Evolutionary conservation across 495 filamentous ascomycete genomes (phyloP), one percentile per base, ranked within the genome.

Genomic region (Penicillium subrubescens): DNA sequence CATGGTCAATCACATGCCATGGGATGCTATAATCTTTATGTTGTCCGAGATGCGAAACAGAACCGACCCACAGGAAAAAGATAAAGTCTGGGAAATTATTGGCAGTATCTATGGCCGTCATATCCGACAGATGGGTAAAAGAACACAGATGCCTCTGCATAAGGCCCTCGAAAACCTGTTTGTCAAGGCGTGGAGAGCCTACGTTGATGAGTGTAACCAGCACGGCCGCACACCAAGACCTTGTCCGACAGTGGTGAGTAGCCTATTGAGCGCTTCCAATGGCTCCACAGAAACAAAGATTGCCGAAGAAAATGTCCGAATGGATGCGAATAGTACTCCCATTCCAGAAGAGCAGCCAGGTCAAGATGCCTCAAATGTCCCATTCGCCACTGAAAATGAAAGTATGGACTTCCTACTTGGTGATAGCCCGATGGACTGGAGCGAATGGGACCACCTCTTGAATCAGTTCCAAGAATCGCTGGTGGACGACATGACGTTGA

Each of bases 11-110:
- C 71, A 81, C 56, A 76, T 81, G 63, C 79, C 75, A 6, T 78
- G 77, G 71, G 75, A 79, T 27, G 77, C 79, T 15, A 69, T 83
- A 15, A 79, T 83, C 2, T 74, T 75, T 48, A 73, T 82, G 61
- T 51, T 82, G 4, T 75, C 73, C 15, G 79, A 79, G 29, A 68
- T 83, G 50, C 73, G 71, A n/a, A 55, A 66, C 27, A 72, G 77
- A 14, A 59, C 58, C 2, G 67, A 70, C 19, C 73, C 70, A 6
- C 59, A 67, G 21, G 71, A 78, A 23, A 76, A 75, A 11, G 60
- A 37, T 5, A 73, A 64, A 37, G 78, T 74, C 2, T 82, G 78
- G 79, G 21, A 61, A 5, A 46, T 78, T 14, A 58, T 81, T 39
- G 74, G 75, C 37, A 62, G 57, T 21, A 64, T 78, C 4, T 77